A percentile compares a stretch with the other conserved stretches of the same genome.
Evolutionary conservation across 2,329 filamentous ascomycete genomes (phyloP).

Genomic region (Pseudocercospora eumusae): DNA sequence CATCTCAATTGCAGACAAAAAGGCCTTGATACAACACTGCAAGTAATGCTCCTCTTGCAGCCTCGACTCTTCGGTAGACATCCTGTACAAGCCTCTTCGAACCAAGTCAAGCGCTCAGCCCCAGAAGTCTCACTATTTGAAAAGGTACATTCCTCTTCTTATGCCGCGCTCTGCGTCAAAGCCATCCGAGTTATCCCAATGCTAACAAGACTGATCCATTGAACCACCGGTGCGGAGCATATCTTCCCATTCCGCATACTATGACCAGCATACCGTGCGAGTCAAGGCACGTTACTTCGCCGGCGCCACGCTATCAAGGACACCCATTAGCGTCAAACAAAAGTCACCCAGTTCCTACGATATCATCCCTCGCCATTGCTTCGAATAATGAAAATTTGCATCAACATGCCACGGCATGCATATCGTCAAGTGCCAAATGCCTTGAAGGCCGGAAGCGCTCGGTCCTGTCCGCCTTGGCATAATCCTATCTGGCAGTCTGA

Average conservation of each 20-base stretch:
- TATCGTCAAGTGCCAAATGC: too few relatives aligned
- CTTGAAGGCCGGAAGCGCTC: too few relatives aligned
- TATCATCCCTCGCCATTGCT: neutral
- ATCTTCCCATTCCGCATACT: neutral
- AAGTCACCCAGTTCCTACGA: neutral
- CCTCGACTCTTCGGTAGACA: neutral
- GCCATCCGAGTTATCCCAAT: neutral
- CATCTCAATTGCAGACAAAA: too few relatives aligned
- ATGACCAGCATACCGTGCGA: neutral
- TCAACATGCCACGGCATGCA: too few relatives aligned
- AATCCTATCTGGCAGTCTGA: too few relatives aligned
- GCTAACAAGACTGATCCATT: neutral
- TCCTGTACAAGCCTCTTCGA: neutral
- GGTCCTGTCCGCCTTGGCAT: too few relatives aligned
- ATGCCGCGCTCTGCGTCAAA: neutral
- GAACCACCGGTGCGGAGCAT: neutral
- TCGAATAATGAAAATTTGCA: too few relatives aligned
- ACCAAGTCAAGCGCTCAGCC: neutral
- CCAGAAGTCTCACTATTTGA: neutral
- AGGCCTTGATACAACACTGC: neutral
- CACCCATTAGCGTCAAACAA: neutral
- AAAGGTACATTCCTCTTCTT: neutral
- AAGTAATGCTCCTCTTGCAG: neutral
- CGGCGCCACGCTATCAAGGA: neutral
- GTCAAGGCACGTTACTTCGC: neutral